Evolutionary conservation across 495 filamentous ascomycete species (phyloP), one percentile per base, ranked within the genome.

Genomic region (Hypoxylon lenormandii): DNA sequence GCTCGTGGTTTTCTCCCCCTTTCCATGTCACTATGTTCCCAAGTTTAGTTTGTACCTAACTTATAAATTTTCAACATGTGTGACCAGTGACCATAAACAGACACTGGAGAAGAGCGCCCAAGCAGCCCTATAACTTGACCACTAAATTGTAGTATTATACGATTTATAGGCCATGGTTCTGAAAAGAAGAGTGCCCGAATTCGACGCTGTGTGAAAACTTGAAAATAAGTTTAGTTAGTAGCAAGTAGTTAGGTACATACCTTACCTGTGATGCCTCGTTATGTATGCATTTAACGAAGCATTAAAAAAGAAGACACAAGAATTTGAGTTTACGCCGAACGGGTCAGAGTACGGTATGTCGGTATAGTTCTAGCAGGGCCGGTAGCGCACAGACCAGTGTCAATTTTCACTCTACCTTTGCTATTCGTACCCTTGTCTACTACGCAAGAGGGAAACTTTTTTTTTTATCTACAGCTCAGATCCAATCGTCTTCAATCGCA

Each of bases 261-360:
- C 6, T 33, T 3, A 5, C 13, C 30, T 54, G 18, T 38, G 28
- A 43, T 7, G 26, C 15, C 19, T 54, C 51, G 49, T 64, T 64
- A 64, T 64, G 60, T 64, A 64, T 64, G 60, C 60, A 48, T 30
- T 64, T 64, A 55, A 48, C 26, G 50, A 21, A 22, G 42, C n/a
- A 15, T 36, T 23, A 30, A 59, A 21, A 53, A 52, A 30, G 53
- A 21, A 53, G 46, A 11, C 11, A 16, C 45, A 28, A 48, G 21
- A 59, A 37, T 38, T 59, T 57, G 42, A 64, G 42, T 38, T 23
- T 45, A 33, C 1, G 30, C 30, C 6, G 30, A 8, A 33, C 10
- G 10, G 10, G 30, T 5, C 23, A 26, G 23, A 5, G 23, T 26
- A 5, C 30, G 2, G 30, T 11, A 33, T 33, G 1, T 7, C 6